Conservation (phyloP, 2,329 filamentous ascomycete species). For the Zymoseptoria brevis region DNA sequence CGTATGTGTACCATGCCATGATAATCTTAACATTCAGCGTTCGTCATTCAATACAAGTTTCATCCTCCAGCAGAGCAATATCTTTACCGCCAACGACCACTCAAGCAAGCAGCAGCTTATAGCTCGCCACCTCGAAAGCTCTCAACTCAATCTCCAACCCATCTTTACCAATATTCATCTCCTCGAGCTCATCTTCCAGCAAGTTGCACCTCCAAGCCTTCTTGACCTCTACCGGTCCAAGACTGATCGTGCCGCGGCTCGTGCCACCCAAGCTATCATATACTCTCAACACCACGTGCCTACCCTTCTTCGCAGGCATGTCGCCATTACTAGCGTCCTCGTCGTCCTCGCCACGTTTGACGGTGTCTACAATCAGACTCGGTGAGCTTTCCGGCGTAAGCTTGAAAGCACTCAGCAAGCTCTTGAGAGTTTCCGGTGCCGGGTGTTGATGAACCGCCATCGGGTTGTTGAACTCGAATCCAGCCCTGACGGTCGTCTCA, state of each 20-base stretch:
- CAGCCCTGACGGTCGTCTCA: slow-evolving; percentile 67
- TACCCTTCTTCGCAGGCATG: slow-evolving; percentile 53
- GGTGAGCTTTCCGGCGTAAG: slow-evolving; percentile 38
- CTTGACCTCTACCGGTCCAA: slow-evolving; percentile 59
- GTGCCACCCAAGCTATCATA: slow-evolving; percentile 86
- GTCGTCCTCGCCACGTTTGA: slow-evolving; percentile 71
- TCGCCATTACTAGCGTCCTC: slow-evolving; percentile 46
- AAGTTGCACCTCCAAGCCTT: slow-evolving; percentile 77
- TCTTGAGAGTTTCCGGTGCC: slow-evolving; percentile 19
- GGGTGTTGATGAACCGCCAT: slow-evolving; percentile 47
- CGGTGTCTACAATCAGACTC: slow-evolving; percentile 68
- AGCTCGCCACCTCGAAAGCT: slow-evolving; percentile 34
- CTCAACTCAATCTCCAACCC: slow-evolving; percentile 33
- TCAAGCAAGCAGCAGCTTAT: slow-evolving; percentile 27
- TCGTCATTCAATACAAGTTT: background rate
- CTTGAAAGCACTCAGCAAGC: slow-evolving; percentile 50
- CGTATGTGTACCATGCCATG: background rate
- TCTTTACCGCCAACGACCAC: background rate
- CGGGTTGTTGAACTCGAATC: slow-evolving; percentile 85
- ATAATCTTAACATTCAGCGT: background rate
- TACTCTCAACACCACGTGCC: slow-evolving; percentile 73
- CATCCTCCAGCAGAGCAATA: background rate
- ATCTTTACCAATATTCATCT: slow-evolving; percentile 44
- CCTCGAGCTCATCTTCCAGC: slow-evolving; percentile 76
- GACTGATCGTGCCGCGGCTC: slow-evolving; percentile 61